A percentile compares a stretch with the other conserved stretches of the same genome.
Conservation (phyloP, 345 rosid genomes). For the Arabidopsis arenosa region DNA sequence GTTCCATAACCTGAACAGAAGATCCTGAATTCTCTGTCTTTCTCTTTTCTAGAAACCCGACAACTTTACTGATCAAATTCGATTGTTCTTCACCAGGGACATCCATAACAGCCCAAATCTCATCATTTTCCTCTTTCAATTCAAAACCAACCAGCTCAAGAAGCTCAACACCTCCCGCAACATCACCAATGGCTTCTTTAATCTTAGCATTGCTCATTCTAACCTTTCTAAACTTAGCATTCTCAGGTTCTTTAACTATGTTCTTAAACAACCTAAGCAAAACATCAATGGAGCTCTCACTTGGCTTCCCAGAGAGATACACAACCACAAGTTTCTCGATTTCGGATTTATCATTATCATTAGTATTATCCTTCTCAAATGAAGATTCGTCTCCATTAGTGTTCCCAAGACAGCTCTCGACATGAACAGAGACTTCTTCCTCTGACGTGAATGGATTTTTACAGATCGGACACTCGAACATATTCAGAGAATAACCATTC, state of each 20-base stretch:
- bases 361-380: constrained; percentile 28
- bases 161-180: constrained; percentile 76
- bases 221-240: constrained; percentile 79
- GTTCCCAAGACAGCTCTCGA: constrained; percentile 63
- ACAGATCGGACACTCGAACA: constrained; percentile 84
- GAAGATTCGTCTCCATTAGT: constrained; percentile 34
- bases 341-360: constrained; percentile 39
- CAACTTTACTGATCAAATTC: constrained; percentile 52
- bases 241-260: constrained; percentile 79
- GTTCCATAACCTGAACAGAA: constrained; percentile 48
- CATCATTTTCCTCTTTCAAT: constrained; percentile 72
- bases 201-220: constrained; percentile 87
- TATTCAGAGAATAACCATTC: constrained; percentile 69
- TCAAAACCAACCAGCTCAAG: constrained; percentile 75
- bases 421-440: constrained; percentile 81
- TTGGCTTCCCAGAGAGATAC: constrained; percentile 65
- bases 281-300: constrained; percentile 65
- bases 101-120: constrained; percentile 84
- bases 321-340: constrained; percentile 58
- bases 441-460: constrained; percentile 60
- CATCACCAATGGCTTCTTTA: constrained; percentile 77
- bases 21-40: constrained; percentile 48
- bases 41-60: constrained; percentile 57
- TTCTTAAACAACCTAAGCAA: constrained; percentile 72
- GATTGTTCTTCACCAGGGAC: constrained; percentile 57